These are phyloP conservation scores for Phytopythium montanum DNA, from an alignment of 352 stramenopile species.

Conservation along the genomic window DNA sequence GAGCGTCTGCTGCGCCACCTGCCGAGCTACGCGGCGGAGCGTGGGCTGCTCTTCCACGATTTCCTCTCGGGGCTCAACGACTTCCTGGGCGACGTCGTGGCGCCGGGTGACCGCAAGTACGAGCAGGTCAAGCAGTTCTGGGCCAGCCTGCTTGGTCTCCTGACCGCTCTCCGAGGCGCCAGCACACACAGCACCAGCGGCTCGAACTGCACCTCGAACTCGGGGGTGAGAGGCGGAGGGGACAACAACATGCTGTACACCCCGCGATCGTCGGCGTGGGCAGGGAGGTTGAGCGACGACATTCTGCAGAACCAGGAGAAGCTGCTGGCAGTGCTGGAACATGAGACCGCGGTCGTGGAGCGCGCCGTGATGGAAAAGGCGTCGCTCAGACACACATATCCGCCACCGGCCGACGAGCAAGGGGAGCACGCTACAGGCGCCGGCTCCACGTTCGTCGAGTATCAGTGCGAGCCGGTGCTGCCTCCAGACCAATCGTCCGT, in stretches of 20 bases:
- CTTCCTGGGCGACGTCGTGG: slow-evolving; percentile 34
- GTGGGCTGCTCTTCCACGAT: slow-evolving; percentile 51
- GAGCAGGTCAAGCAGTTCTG: slow-evolving; percentile 52
- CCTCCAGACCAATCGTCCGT: slow-evolving; percentile 24
- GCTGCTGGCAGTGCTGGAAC: slow-evolving; percentile 65
- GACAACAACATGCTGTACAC: slow-evolving; percentile 6
- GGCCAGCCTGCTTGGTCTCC: slow-evolving; percentile 34
- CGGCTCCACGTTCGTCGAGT: slow-evolving; percentile 47
- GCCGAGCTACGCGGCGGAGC: slow-evolving; percentile 38
- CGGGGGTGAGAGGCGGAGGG: background rate
- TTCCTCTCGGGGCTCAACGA: slow-evolving; percentile 48
- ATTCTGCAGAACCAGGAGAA: slow-evolving; percentile 84
- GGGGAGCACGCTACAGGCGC: slow-evolving; percentile 9
- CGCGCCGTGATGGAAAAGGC: slow-evolving; percentile 76
- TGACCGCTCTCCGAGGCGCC: slow-evolving; percentile 11
- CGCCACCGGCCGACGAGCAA: slow-evolving; percentile 10
- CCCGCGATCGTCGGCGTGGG: slow-evolving; percentile 24
- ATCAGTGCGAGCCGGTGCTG: slow-evolving; percentile 57
- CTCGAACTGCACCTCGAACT: background rate
- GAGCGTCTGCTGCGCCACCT: slow-evolving; percentile 27
- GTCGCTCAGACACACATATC: slow-evolving; percentile 69
- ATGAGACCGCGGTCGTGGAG: slow-evolving; percentile 76
- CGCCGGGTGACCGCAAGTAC: slow-evolving; percentile 20
- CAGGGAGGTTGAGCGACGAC: slow-evolving; percentile 63
- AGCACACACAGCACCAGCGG: background rate